Percentiles rank a stretch among this genome's conserved stretches.
Conservation (phyloP, 148 eudicot genomes). For the Rhododendron simsii region DNA sequence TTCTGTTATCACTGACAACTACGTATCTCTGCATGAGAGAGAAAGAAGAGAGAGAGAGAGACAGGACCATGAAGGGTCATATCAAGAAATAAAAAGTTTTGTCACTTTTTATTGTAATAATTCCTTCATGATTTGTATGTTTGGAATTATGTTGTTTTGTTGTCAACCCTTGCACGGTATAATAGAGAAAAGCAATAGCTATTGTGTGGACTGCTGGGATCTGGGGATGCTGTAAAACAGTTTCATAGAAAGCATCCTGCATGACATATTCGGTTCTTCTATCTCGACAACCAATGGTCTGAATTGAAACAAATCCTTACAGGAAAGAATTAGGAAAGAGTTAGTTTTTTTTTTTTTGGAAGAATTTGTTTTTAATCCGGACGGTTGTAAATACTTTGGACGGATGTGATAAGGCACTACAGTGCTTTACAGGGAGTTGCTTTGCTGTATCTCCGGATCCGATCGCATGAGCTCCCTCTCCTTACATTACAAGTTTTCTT, state of each 20-base stretch:
- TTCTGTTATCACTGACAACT: conserved; percentile 27
- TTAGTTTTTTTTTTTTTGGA: too few species aligned
- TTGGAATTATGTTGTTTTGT: neutral
- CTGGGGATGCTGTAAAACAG: too few species aligned
- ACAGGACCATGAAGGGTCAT: conserved; percentile 18
- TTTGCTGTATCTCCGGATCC: too few species aligned
- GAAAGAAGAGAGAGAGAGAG: neutral
- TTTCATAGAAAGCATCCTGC: fast-evolving
- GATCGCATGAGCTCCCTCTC: neutral
- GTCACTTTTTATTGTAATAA: neutral
- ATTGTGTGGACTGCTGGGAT: neutral
- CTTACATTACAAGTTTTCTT: neutral
- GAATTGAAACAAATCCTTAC: too few species aligned
- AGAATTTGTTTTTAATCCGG: too few species aligned
- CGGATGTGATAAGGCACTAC: too few species aligned
- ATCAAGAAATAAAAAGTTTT: conserved; percentile 7
- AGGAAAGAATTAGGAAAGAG: too few species aligned
- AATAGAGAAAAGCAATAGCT: neutral
- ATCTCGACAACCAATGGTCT: too few species aligned
- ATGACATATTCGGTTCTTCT: fast-evolving
- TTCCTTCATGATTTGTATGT: neutral
- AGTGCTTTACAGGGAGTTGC: too few species aligned
- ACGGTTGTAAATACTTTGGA: too few species aligned
- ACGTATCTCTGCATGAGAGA: conserved; percentile 10
- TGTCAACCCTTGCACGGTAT: neutral